Conservation (phyloP, 1,284 basidiomycete species). For the Pholiota adiposa region DNA sequence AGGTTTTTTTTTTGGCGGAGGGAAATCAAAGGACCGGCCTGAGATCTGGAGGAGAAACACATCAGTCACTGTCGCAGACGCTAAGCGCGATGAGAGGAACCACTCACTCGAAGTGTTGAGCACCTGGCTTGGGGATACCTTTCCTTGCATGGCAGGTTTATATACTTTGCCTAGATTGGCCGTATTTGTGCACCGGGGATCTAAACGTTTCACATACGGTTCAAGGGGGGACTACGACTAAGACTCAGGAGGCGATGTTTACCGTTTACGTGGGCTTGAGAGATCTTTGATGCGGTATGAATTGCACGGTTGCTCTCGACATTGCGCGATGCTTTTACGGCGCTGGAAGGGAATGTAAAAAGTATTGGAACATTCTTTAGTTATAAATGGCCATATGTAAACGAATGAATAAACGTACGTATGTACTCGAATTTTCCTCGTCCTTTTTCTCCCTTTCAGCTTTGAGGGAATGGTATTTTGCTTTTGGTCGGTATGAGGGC, state of each 20-base stretch:
- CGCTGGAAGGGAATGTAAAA: background rate
- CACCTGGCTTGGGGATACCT: constrained; percentile 26
- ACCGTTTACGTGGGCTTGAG: background rate
- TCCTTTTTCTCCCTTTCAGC: no score
- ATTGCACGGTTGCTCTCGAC: background rate
- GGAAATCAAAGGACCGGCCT: constrained; percentile 28
- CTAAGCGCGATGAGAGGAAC: background rate
- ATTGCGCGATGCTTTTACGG: background rate
- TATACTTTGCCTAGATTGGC: background rate
- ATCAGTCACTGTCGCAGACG: constrained; percentile 6
- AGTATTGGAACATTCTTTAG: no score
- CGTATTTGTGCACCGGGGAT: background rate
- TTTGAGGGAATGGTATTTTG: no score
- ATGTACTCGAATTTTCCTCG: no score
- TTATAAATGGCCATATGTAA: no score
- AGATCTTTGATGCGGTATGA: background rate
- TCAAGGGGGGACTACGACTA: background rate
- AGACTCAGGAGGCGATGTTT: background rate
- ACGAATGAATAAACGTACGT: no score
- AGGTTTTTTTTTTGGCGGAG: constrained; percentile 19
- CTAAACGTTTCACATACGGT: background rate
- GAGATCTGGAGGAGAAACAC: constrained; percentile 18
- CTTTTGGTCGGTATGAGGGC: no score
- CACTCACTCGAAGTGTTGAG: constrained; percentile 22
- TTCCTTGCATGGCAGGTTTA: background rate